These are phyloP conservation scores for Colletotrichum sp. DNA, from an alignment of 2,329 filamentous ascomycete genomes.

Conservation along the genomic window DNA sequence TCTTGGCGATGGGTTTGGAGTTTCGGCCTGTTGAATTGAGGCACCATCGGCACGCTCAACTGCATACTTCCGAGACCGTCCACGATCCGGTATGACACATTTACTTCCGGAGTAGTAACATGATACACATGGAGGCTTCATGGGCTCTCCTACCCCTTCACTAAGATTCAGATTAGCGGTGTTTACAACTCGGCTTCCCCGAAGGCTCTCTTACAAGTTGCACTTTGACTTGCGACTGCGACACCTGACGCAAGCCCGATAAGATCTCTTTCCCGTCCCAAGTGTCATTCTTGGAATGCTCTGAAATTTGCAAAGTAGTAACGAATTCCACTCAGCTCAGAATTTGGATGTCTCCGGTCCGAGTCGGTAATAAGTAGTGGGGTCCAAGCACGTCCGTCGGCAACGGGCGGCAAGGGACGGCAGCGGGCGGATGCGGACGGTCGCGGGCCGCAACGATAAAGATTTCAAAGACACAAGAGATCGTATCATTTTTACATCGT, in stretches of 20 bases:
- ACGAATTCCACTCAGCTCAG: background rate
- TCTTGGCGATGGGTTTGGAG: background rate
- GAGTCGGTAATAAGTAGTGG: background rate
- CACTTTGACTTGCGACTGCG: background rate
- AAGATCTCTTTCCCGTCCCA: background rate
- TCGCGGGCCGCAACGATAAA: background rate
- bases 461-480: background rate
- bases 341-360: background rate
- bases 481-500: background rate
- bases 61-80: background rate
- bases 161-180: background rate
- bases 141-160: background rate
- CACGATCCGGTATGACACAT: background rate
- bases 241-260: background rate
- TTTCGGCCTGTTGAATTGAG: background rate
- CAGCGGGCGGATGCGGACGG: background rate
- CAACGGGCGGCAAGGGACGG: background rate
- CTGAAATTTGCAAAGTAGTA: background rate
- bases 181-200: background rate
- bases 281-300: background rate
- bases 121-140: background rate
- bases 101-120: background rate
- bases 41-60: background rate
- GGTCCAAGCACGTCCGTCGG: background rate
- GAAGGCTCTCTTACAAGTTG: background rate